phyloP scores from a whole-genome alignment of 2,329 filamentous ascomycete genomes.

The Podosphaera fusca region DNA sequence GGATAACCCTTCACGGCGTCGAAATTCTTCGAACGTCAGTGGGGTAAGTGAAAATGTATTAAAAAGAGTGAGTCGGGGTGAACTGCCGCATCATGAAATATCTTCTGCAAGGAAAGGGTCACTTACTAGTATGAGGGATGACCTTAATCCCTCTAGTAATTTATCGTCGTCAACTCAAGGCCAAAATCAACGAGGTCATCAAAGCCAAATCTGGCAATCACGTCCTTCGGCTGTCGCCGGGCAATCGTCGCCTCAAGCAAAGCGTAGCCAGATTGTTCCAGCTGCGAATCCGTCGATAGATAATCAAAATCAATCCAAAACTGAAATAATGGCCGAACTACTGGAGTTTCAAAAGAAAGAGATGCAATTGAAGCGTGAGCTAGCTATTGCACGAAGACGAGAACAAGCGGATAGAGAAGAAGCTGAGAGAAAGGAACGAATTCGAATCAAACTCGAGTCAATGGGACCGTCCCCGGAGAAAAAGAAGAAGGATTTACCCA shows the following conservation, averaged over 20 bases:
- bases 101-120: conserved; percentile 25
- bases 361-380: conserved; percentile 48
- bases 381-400: conserved; percentile 41
- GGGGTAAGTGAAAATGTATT: conserved; percentile 55
- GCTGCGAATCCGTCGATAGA: conserved; percentile 16
- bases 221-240: conserved; percentile 17
- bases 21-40: conserved; percentile 79
- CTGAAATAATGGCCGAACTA: conserved; percentile 25
- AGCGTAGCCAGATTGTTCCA: conserved; percentile 15
- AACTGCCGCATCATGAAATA: conserved; percentile 16
- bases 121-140: conserved; percentile 26
- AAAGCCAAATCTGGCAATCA: conserved; percentile 19
- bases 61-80: conserved; percentile 15
- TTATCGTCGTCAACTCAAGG: conserved; percentile 15
- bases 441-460: conserved; percentile 48
- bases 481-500: conserved; percentile 27
- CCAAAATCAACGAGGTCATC: conserved; percentile 10
- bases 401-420: conserved; percentile 52
- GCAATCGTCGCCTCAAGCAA: conserved; percentile 15
- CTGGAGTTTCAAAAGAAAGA: conserved; percentile 43
- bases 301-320: conserved; percentile 12
- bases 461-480: conserved; percentile 41
- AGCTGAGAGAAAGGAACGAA: conserved; percentile 45
- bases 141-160: conserved; percentile 25
- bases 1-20: conserved; percentile 49